phyloP scores from a whole-genome alignment of 2,329 filamentous ascomycete species.

The Venturia pyrina region DNA sequence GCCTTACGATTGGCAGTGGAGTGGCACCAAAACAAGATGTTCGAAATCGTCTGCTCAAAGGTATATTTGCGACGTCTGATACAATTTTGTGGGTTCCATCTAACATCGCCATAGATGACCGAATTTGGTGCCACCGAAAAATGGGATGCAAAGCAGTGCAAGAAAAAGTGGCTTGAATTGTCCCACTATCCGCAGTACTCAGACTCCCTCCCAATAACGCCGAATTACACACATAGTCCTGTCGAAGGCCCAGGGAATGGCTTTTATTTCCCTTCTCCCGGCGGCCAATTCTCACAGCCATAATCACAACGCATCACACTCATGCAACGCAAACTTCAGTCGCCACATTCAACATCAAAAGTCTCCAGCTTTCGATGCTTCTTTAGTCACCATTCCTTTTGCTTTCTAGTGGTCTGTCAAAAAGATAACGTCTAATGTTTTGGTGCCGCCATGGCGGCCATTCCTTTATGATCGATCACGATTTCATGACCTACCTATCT shows the following conservation, averaged over 20 bases:
- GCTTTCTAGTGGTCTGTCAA: background rate
- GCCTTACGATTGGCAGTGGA: conserved; percentile 41
- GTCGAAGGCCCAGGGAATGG: background rate
- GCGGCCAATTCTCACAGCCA: background rate
- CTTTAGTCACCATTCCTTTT: background rate
- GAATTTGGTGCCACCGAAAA: conserved; percentile 40
- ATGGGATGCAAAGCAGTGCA: conserved; percentile 41
- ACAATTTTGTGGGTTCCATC: background rate
- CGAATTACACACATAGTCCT: background rate
- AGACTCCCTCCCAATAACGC: background rate
- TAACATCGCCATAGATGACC: conserved; percentile 33
- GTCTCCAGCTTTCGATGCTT: background rate
- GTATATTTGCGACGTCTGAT: conserved; percentile 22
- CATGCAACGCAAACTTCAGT: background rate
- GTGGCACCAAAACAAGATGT: conserved; percentile 44
- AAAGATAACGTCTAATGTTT: background rate
- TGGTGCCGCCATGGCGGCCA: background rate
- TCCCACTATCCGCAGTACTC: background rate
- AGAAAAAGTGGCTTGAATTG: conserved; percentile 40
- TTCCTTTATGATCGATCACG: background rate
- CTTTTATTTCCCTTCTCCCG: background rate
- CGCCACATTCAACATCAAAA: background rate
- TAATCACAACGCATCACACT: background rate
- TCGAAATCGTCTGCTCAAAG: conserved; percentile 43
- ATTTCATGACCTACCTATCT: background rate